A percentile compares a stretch with the other conserved stretches of the same genome.
phyloP scores from a whole-genome alignment of 2,329 filamentous ascomycete species.

The Diaporthe capsici region DNA sequence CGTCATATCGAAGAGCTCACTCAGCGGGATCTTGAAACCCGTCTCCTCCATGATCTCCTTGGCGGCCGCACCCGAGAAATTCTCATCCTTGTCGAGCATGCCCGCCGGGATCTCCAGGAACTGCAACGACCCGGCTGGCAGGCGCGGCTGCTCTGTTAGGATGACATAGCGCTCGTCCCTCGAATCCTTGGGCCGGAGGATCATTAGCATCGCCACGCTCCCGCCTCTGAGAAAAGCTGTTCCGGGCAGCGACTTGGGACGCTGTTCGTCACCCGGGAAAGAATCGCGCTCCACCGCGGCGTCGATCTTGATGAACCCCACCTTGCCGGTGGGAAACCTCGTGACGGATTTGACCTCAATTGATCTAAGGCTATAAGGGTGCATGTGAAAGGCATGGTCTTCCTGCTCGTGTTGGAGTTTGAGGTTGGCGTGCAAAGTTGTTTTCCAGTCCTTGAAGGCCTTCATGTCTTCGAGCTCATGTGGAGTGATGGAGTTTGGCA shows the following conservation, averaged over 20 bases:
- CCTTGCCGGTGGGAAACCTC: slow-evolving; percentile 57
- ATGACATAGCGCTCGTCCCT: slow-evolving; percentile 68
- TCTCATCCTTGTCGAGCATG: slow-evolving; percentile 71
- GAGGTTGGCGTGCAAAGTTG: slow-evolving; percentile 62
- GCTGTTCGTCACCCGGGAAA: neutral
- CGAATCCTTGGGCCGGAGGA: slow-evolving; percentile 67
- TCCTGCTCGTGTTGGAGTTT: slow-evolving; percentile 55
- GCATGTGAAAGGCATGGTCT: slow-evolving; percentile 66
- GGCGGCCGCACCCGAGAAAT: slow-evolving; percentile 70
- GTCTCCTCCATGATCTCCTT: slow-evolving; percentile 74
- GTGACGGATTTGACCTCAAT: slow-evolving; percentile 70
- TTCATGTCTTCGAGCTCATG: neutral
- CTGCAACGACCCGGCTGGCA: slow-evolving; percentile 66
- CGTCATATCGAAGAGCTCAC: slow-evolving; percentile 64
- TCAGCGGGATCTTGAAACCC: slow-evolving; percentile 64
- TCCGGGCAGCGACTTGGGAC: slow-evolving; percentile 59
- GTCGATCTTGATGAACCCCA: slow-evolving; percentile 71
- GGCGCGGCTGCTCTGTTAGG: slow-evolving; percentile 71
- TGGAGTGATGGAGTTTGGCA: neutral
- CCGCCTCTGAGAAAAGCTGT: slow-evolving; percentile 70
- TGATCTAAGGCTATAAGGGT: slow-evolving; percentile 66
- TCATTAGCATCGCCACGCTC: slow-evolving; percentile 72
- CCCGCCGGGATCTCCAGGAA: slow-evolving; percentile 73
- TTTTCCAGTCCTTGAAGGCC: slow-evolving; percentile 61
- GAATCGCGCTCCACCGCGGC: slow-evolving; percentile 54